Evolutionary conservation across 805 yeast genomes (phyloP), one percentile per base, ranked within the genome.

Genomic region (Pichia rugopelliculosa): DNA sequence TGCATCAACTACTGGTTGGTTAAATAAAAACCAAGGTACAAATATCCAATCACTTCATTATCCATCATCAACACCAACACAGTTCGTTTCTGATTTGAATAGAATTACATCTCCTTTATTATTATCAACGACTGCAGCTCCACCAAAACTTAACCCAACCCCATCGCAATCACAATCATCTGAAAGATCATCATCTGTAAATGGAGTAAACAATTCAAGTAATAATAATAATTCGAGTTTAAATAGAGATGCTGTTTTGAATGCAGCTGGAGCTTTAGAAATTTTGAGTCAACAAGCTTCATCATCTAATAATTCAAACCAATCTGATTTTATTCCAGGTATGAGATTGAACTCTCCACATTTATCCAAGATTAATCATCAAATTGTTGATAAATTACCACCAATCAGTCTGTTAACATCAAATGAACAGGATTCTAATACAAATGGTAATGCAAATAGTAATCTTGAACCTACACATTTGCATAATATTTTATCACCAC

Each of bases 1-100:
- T 49, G 62, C 63, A 11, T 49, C 61, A 7, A 58, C 62, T 18
- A 53, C 56, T 44, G 56, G 59, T 15, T 58, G 64, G 64, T 44
- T 58, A 27, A 59, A 54, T 38, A 62, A 61, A 46, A 50, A 53
- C 13, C 65, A 60, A 47, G 59, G 56, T 18, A 52, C 52, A 39
- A 49, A 53, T 27, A 77, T 75, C 18, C 82, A 77, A 59, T 80
- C 82, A 20, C 62, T 78, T 38, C 82, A 80, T 61, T 80, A 80
- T 58, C 87, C 87, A 7, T 70, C 79, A 4, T 79, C 84, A 0
- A 80, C 85, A 2, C 87, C 87, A 15, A 76, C 85, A 2, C 85
- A 80, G 56, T 82, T 79, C 70, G 85, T 84, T 26, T 79, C 84
- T 0, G 81, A 81, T 39, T 62, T 82, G 44, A 75, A 77, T 51